phyloP scores from a whole-genome alignment of 2,329 filamentous ascomycete genomes.

The Xylariaceae sp. region DNA sequence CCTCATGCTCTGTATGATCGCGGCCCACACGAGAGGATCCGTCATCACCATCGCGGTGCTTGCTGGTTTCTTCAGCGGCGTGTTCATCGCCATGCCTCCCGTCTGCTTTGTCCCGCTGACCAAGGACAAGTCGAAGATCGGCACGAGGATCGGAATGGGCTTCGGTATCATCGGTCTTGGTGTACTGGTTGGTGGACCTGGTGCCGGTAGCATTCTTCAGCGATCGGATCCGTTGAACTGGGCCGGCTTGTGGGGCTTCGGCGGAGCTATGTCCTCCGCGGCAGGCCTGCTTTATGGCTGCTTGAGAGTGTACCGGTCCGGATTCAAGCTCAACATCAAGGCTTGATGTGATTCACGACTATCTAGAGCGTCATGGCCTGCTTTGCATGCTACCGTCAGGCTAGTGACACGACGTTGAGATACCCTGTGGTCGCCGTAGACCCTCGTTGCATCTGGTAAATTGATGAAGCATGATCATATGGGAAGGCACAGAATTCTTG shows the following conservation, averaged over 20 bases:
- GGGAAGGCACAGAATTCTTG: too few species aligned
- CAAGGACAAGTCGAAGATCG: conserved; percentile 42
- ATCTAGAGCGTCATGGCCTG: not conserved
- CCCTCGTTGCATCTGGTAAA: not conserved
- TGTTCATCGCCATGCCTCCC: conserved; percentile 45
- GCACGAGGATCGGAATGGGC: conserved; percentile 42
- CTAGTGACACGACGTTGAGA: not conserved
- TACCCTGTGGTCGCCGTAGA: not conserved
- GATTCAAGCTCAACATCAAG: conserved; percentile 20
- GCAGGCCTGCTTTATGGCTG: conserved; percentile 19
- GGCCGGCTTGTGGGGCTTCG: conserved; percentile 39
- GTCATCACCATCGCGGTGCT: conserved; percentile 39
- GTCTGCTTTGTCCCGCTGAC: conserved; percentile 43
- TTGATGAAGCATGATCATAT: not conserved
- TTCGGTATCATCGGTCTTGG: conserved; percentile 37
- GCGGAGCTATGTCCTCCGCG: conserved; percentile 22
- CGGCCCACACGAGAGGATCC: conserved; percentile 36
- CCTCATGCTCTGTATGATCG: conserved; percentile 41
- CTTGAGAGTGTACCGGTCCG: conserved; percentile 22
- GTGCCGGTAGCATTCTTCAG: conserved; percentile 39
- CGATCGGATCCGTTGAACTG: conserved; percentile 32
- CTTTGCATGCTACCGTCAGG: not conserved
- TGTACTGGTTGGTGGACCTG: conserved; percentile 36
- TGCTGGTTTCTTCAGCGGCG: conserved; percentile 45
- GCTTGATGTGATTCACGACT: conserved; percentile 6